Evolutionary conservation across 2,329 filamentous ascomycete genomes (phyloP), one percentile per base, ranked within the genome.

Genomic region (Sordariomycetes sp.): DNA sequence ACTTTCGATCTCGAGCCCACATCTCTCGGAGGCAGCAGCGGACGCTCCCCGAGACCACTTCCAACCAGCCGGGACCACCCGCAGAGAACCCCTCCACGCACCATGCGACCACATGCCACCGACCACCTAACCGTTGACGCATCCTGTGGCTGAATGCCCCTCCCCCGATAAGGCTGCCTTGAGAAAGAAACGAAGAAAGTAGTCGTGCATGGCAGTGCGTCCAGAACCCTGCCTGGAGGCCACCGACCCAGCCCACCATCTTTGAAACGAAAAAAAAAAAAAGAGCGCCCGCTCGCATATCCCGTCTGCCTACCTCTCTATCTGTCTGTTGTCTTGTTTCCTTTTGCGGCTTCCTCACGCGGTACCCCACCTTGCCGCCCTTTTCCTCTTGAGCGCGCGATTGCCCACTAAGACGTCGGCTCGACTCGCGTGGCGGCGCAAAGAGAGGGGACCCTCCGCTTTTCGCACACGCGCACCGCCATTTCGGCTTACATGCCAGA

Each of bases 31-130:
- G 39, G 39, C 39, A 45, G 39, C 52, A 24, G 52, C 32, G 15
- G 39, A 50, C 39, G 25, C 45, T 28, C 20, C 39, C 42, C 45
- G 45, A 32, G 42, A 32, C 28, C 8, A 36, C 39, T 51, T 20
- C 12, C 17, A n/a, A 24, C 17, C n/a, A 32, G 25, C 15, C 54
- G 34, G 20, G 13, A 22, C n/a, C 42, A 34, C 34, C 42, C 22
- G n/a, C 25, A 28, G 25, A 51, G 36, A 17, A 8, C 34, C 36
- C 22, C n/a, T n/a, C 42, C 50, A 20, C 50, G 22, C 45, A 57
- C n/a, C 34, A 57, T 57, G 55, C 55, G 50, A 52, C 36, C 55
- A 57, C 55, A 48, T 56, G 55, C 50, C 45, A 56, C 55, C 52
- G 39, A 50, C 48, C 51, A 52, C 51, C 55, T 57, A 20, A 13